Conservation (phyloP, 1,284 basidiomycete species). For the Ganoderma multipileum region DNA sequence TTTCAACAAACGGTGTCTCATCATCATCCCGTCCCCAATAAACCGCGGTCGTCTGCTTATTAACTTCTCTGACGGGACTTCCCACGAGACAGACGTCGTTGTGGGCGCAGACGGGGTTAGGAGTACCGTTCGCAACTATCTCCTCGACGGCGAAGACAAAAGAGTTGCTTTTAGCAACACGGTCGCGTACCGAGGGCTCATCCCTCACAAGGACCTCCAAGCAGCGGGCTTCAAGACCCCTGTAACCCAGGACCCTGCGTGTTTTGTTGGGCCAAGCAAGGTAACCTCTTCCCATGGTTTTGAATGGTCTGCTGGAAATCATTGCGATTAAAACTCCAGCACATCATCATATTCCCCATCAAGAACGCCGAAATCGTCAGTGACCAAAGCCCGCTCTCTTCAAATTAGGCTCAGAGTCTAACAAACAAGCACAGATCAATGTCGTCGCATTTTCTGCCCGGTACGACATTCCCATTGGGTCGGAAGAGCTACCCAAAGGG, state of each 20-base stretch:
- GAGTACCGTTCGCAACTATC: slow-evolving; percentile 48
- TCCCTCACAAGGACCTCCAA: slow-evolving; percentile 47
- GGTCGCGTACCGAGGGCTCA: slow-evolving; percentile 53
- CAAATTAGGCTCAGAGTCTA: neutral
- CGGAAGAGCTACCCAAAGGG: slow-evolving; percentile 42
- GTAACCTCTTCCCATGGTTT: slow-evolving; percentile 35
- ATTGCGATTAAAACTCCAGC: slow-evolving; percentile 42
- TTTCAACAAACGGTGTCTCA: slow-evolving; percentile 58
- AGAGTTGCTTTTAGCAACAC: slow-evolving; percentile 51
- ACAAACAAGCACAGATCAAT: slow-evolving; percentile 49
- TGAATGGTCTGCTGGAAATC: neutral
- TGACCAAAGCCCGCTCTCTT: neutral
- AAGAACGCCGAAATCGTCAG: slow-evolving; percentile 48
- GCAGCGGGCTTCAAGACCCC: slow-evolving; percentile 51
- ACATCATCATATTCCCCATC: slow-evolving; percentile 65
- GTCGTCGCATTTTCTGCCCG: slow-evolving; percentile 59
- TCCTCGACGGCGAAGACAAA: slow-evolving; percentile 26
- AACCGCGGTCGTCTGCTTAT: slow-evolving; percentile 42
- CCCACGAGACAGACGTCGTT: slow-evolving; percentile 55
- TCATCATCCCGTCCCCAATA: slow-evolving; percentile 37
- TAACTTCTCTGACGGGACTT: slow-evolving; percentile 55
- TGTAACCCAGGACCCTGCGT: slow-evolving; percentile 42
- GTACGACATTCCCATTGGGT: slow-evolving; percentile 44
- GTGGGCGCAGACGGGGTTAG: slow-evolving; percentile 63
- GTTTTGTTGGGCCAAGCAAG: slow-evolving; percentile 50